Conservation (phyloP, 1,284 basidiomycete species). For the Irpex sp. region DNA sequence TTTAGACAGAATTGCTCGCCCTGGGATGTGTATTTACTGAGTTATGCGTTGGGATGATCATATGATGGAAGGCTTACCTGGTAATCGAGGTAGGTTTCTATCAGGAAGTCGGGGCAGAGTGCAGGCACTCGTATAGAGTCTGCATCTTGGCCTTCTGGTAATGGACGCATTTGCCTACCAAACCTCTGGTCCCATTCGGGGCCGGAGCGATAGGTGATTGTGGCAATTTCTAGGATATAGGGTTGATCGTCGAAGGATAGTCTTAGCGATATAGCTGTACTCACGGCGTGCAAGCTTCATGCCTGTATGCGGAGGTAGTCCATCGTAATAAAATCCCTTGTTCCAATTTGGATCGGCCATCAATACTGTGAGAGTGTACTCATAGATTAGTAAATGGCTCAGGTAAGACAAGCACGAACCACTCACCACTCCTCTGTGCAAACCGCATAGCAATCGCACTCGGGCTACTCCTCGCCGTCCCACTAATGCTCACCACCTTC, state of each 20-base stretch:
- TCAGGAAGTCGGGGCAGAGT: conserved; percentile 95
- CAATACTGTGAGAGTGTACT: conserved; percentile 56
- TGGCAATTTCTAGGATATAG: conserved; percentile 95
- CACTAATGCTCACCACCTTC: conserved; percentile 91
- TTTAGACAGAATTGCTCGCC: conserved; percentile 97
- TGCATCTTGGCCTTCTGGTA: conserved; percentile 27
- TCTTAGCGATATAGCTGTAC: too few relatives aligned
- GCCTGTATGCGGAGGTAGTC: conserved; percentile 92
- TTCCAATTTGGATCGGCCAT: conserved; percentile 99
- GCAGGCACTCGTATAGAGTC: conserved; percentile 54
- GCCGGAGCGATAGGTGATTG: conserved; percentile 97
- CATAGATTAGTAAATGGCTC: not conserved
- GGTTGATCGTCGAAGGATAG: too few relatives aligned
- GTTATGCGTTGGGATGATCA: not conserved
- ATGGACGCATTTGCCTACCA: conserved; percentile 66
- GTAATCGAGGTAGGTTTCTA: conserved; percentile 98
- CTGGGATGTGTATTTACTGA: conserved; percentile 27
- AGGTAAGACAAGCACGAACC: not conserved
- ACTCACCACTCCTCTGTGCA: conserved; percentile 89
- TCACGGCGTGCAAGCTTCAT: conserved; percentile 97
- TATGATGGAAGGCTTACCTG: conserved; percentile 47
- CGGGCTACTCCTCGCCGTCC: conserved; percentile 88
- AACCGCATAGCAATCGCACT: conserved; percentile 94
- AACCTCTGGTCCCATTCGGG: conserved; percentile 99
- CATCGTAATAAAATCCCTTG: conserved; percentile 95